phyloP scores from a whole-genome alignment of 2,329 filamentous ascomycete species.

The Fusarium albosuccineum region DNA sequence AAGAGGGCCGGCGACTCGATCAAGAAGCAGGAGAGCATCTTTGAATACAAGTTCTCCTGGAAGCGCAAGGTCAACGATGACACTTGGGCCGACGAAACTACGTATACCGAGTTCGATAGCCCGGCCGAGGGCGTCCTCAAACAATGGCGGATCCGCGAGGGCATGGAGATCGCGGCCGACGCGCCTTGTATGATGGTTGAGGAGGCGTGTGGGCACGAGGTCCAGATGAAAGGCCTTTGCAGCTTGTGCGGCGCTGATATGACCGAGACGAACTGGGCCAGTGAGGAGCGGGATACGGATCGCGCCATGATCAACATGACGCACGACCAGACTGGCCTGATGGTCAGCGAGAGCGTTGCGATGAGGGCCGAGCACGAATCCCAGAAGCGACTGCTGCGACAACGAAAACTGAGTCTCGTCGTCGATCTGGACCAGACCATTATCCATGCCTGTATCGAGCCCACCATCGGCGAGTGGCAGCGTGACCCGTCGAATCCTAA shows the following conservation, averaged over 20 bases:
- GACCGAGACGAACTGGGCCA: conserved; percentile 90
- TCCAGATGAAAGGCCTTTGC: conserved; percentile 92
- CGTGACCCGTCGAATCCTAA: conserved; percentile 90
- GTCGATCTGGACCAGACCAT: conserved; percentile 99
- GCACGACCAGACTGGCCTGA: conserved; percentile 89
- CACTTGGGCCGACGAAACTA: conserved; percentile 72
- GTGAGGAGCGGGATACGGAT: conserved; percentile 80
- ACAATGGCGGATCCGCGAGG: conserved; percentile 80
- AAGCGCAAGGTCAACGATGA: conserved; percentile 80
- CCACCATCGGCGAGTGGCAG: conserved; percentile 96
- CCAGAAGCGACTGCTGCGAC: conserved; percentile 83
- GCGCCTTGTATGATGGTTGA: conserved; percentile 79
- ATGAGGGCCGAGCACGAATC: conserved; percentile 85
- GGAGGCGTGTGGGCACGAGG: conserved; percentile 90
- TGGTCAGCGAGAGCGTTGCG: conserved; percentile 86
- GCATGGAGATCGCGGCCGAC: conserved; percentile 72
- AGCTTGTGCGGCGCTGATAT: conserved; percentile 95
- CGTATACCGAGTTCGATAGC: conserved; percentile 82
- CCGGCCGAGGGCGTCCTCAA: conserved; percentile 84
- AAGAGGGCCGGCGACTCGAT: conserved; percentile 81
- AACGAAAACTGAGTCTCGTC: conserved; percentile 89
- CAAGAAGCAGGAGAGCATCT: conserved; percentile 79
- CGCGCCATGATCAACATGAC: conserved; percentile 95
- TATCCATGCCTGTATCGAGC: conserved; percentile 97
- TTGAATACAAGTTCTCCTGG: conserved; percentile 90